Base-by-base conservation (phyloP, 495 filamentous ascomycete species). In the Penicillium canescens region DNA sequence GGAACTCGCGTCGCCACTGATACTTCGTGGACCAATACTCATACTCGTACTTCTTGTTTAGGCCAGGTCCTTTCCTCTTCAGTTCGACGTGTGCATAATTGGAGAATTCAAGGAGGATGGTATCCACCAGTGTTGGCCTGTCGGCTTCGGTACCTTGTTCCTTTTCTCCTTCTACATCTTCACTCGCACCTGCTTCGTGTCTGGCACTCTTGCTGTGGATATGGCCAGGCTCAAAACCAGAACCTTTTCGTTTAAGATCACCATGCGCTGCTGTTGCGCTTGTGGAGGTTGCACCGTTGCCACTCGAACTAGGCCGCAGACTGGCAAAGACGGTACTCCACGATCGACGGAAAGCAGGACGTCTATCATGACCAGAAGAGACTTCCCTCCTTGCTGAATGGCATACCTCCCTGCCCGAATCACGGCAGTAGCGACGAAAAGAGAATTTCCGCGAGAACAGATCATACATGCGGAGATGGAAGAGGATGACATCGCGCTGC, bases 21-120 rank as follows among this genome's bases (percentile, higher is more conserved):
- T 98, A 98, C 39, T 77, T 83, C 47, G 84, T 84, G 33, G 88
- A 89, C 92, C 92, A 96, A 76, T 94, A 96, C 69, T 95, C 88
- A 58, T 90, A 95, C 49, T 92, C 88, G 68, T 96, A 96, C 55
- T 84, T 84, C 70, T 91, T 95, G 48, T 80, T 79, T 26, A 81
- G 74, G 58, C 85, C 89, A 24, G 80, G 72, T 9, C 90, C 89
- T 39, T 83, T 80, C 34, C 91, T 81, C 55, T 79, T 84, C 50
- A 98, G 74, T 55, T 96, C 89, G 26, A 97, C 85, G 63, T 94
- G 91, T 9, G 94, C 94, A 65, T 98, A 98, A 73, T 98, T 98
- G 50, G 91, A 94, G 68, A 96, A 98, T 62, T 98, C 93, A 33
- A 98, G 80, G 66, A 90, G 87, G 58, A 88, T 88, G 37, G 80